Percentiles rank a stretch among this genome's conserved stretches.
These are phyloP conservation scores for Suillus brevipes DNA, from an alignment of 768 basidiomycete genomes.

Conservation along the genomic window DNA sequence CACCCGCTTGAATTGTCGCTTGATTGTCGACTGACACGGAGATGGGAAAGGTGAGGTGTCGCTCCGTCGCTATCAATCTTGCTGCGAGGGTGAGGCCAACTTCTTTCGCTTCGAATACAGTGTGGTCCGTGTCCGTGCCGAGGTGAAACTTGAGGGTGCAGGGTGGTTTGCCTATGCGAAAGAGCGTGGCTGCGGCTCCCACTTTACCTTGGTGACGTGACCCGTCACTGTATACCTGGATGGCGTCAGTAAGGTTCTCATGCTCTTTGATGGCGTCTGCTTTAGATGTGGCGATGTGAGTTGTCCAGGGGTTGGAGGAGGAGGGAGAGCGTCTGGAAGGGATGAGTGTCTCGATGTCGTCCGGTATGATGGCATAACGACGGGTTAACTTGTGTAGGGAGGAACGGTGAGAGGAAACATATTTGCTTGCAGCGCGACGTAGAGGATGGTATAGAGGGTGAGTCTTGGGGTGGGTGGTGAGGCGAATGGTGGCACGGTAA, in stretches of 20 bases:
- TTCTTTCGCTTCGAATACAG: conserved; percentile 18
- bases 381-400: not conserved
- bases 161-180: fast-evolving
- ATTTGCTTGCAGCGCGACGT: not conserved
- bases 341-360: not conserved
- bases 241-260: fast-evolving
- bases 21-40: conserved; percentile 18
- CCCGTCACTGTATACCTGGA: conserved; percentile 20
- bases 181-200: conserved; percentile 12
- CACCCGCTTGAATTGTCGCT: conserved; percentile 10
- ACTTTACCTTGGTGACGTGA: not conserved
- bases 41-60: not conserved
- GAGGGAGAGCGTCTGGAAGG: not conserved
- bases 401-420: not conserved
- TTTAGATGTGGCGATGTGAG: not conserved
- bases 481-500: fast-evolving
- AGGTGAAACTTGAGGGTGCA: conserved; percentile 1
- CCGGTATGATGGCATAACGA: not conserved
- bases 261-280: not conserved
- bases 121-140: conserved; percentile 12
- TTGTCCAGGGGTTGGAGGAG: not conserved
- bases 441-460: not conserved
- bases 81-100: conserved; percentile 14
- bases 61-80: conserved; percentile 4
- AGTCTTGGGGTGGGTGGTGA: not conserved